Evolutionary conservation across 176 grass and related monocot genomes (phyloP).

Genomic region (Avena sativa): DNA sequence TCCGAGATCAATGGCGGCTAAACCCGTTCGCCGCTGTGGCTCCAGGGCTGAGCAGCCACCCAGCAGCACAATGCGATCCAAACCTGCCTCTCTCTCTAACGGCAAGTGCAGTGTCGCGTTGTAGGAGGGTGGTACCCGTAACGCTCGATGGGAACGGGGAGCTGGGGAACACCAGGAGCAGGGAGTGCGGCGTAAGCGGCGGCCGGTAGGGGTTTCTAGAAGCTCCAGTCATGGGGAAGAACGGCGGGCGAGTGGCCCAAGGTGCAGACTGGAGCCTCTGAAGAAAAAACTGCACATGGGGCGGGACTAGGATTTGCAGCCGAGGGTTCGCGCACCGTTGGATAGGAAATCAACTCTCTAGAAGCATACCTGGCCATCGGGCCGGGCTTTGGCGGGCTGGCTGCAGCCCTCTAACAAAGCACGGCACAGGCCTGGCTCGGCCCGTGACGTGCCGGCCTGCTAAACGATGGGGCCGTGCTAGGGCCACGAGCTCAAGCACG

Average conservation of each 20-base stretch:
- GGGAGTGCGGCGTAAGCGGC: not conserved
- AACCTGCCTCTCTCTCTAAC: not conserved
- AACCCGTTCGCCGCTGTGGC: not conserved
- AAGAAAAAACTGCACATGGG: too few relatives aligned
- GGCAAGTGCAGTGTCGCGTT: not conserved
- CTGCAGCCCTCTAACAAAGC: too few relatives aligned
- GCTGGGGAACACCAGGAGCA: not conserved
- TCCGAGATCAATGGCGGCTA: not conserved
- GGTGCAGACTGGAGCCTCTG: too few relatives aligned
- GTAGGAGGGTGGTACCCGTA: not conserved
- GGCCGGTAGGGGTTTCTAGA: not conserved
- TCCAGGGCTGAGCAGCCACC: not conserved
- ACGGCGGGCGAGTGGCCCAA: not conserved
- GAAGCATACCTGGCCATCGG: too few relatives aligned
- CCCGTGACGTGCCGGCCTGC: too few relatives aligned
- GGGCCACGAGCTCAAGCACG: too few relatives aligned
- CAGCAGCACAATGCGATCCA: not conserved
- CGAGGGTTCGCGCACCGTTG: too few relatives aligned
- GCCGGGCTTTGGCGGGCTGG: too few relatives aligned
- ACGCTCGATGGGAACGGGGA: not conserved
- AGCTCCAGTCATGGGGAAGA: not conserved
- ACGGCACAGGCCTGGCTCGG: too few relatives aligned
- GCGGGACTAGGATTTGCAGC: too few relatives aligned
- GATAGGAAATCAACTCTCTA: too few relatives aligned
- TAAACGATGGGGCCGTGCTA: too few relatives aligned